These are phyloP conservation scores for sorghum (Sorghum bicolor) DNA, from an alignment of 176 grass and related monocot genomes.

Conservation along the genomic window DNA sequence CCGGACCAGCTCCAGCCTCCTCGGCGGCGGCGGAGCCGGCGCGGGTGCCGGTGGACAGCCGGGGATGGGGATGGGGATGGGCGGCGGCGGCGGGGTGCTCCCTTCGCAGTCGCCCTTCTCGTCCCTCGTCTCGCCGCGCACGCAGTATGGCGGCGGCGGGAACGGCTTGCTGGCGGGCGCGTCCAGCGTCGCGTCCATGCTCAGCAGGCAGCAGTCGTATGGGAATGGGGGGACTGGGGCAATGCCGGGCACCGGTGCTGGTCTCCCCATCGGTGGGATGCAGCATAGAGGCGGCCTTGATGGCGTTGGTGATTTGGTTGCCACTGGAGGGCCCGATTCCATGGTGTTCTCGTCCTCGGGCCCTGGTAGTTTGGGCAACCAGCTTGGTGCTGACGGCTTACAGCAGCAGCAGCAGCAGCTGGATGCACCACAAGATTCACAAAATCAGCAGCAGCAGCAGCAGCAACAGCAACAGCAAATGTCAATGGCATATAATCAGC, in stretches of 20 bases:
- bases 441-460: constrained; percentile 34
- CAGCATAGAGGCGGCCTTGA: constrained; percentile 37
- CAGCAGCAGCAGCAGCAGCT: constrained; percentile 42
- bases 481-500: constrained; percentile 53
- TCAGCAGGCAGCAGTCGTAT: constrained; percentile 40
- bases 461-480: constrained; percentile 45
- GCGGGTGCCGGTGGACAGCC: constrained; percentile 14
- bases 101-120: constrained; percentile 62
- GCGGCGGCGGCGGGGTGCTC: not conserved
- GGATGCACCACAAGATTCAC: constrained; percentile 39
- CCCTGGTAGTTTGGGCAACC: constrained; percentile 53
- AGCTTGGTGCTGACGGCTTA: constrained; percentile 26
- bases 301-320: constrained; percentile 30
- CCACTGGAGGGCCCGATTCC: constrained; percentile 34
- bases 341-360: constrained; percentile 49
- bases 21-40: constrained; percentile 35
- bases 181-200: constrained; percentile 63
- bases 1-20: constrained; percentile 58
- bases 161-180: constrained; percentile 53
- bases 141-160: constrained; percentile 47
- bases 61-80: constrained; percentile 48
- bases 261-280: constrained; percentile 30
- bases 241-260: constrained; percentile 32
- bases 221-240: constrained; percentile 38
- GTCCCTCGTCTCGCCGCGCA: constrained; percentile 55